Evolutionary conservation across 2,329 filamentous ascomycete species (phyloP).

Genomic region (Alternaria incomplexa): DNA sequence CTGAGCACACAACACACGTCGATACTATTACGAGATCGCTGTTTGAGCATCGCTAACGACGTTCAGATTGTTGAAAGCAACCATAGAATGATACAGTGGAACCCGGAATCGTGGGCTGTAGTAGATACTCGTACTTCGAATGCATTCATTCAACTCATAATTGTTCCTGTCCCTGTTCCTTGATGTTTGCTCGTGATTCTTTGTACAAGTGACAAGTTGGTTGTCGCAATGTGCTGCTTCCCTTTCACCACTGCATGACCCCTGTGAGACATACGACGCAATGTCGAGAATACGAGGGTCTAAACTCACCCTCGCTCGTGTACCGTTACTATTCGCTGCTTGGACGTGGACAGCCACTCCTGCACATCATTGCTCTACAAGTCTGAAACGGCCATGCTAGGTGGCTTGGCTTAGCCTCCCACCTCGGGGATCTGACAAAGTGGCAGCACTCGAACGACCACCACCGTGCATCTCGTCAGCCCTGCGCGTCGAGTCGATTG

Average conservation of each 20-base stretch:
- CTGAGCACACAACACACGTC: slow-evolving; percentile 55
- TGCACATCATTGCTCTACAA: slow-evolving; percentile 29
- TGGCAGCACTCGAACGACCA: slow-evolving; percentile 18
- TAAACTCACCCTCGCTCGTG: neutral
- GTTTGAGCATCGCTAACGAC: slow-evolving; percentile 17
- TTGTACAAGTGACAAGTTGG: too few relatives aligned
- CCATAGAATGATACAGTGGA: neutral
- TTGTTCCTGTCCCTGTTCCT: neutral
- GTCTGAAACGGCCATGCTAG: slow-evolving; percentile 38
- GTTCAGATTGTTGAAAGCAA: neutral
- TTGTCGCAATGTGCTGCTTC: neutral
- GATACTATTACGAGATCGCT: slow-evolving; percentile 7
- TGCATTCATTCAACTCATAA: neutral
- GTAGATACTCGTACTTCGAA: neutral
- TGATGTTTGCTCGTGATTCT: neutral
- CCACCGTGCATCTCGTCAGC: slow-evolving; percentile 19
- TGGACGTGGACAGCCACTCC: slow-evolving; percentile 15
- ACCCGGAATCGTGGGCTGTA: neutral
- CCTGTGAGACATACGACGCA: neutral
- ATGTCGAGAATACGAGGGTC: neutral
- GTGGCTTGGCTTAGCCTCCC: slow-evolving; percentile 27
- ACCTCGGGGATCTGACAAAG: slow-evolving; percentile 21
- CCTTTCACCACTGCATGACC: neutral
- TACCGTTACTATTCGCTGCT: slow-evolving; percentile 1
- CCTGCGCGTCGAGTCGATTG: slow-evolving; percentile 31